Evolutionary conservation across 2,329 filamentous ascomycete genomes (phyloP), one percentile per base, ranked within the genome.

Genomic region (Purpureocillium lavendulum): DNA sequence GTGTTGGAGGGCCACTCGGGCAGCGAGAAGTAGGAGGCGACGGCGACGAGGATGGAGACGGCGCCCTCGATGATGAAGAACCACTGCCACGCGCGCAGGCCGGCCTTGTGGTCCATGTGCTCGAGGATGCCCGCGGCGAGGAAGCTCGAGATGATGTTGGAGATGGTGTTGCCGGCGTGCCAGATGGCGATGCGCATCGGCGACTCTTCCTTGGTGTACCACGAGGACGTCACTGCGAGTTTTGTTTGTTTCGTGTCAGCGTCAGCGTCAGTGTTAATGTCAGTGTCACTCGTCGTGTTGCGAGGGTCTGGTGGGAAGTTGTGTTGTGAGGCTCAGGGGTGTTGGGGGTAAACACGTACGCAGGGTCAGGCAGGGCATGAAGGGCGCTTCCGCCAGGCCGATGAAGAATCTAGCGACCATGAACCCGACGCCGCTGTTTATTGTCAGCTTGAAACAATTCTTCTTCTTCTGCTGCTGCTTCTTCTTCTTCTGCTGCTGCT

Each of bases 291-390:
- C n/a, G n/a, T n/a, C n/a, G n/a, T n/a, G n/a, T n/a, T n/a, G n/a
- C n/a, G n/a, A n/a, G n/a, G n/a, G n/a, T n/a, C n/a, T n/a, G n/a
- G n/a, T n/a, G n/a, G n/a, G n/a, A n/a, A n/a, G n/a, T n/a, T n/a
- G n/a, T n/a, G n/a, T n/a, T n/a, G n/a, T n/a, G n/a, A n/a, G n/a
- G n/a, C n/a, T n/a, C n/a, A n/a, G n/a, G n/a, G n/a, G n/a, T n/a
- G n/a, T n/a, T n/a, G n/a, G n/a, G n/a, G n/a, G n/a, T n/a, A n/a
- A n/a, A n/a, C n/a, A 40, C 46, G 45, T 44, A 54, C 49, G 61
- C 24, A 70, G 64, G 5, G 70, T 58, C 1, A 66, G 63, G 13
- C 69, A 70, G 1, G 70, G 69, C 35, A 70, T 64, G 52, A 71
- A 71, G 2, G 54, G 55, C 4, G 53, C 56, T 39, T 59, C 55